phyloP scores from a whole-genome alignment of 495 filamentous ascomycete genomes.

The Penicillium cinerascens region DNA sequence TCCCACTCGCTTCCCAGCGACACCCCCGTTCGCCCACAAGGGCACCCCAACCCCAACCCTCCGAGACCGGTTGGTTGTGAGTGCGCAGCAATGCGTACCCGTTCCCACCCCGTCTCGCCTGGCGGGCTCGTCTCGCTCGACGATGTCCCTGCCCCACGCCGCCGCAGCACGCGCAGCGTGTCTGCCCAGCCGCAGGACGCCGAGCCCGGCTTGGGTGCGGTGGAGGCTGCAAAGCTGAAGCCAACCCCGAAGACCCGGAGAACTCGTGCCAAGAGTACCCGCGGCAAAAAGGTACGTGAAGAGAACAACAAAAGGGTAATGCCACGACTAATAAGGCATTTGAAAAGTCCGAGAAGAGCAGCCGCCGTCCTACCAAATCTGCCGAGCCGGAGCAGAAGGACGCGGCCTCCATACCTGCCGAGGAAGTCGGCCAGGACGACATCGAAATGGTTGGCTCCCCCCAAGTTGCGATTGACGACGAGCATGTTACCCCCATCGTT shows the following conservation, averaged over 20 bases:
- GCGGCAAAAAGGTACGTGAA: slow-evolving; percentile 8
- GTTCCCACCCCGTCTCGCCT: slow-evolving; percentile 14
- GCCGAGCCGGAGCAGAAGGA: not conserved
- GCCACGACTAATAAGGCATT: not conserved
- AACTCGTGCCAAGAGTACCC: slow-evolving; percentile 6
- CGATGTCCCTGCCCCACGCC: slow-evolving; percentile 10
- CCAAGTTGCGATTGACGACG: not conserved
- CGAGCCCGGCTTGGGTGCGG: slow-evolving; percentile 1
- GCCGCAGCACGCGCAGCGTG: slow-evolving; percentile 18
- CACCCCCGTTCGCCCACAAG: not conserved
- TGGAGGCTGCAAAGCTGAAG: not conserved
- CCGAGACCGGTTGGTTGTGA: not conserved
- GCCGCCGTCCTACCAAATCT: not conserved
- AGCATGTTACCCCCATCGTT: not conserved
- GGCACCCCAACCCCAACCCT: not conserved
- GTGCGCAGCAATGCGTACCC: slow-evolving; percentile 12
- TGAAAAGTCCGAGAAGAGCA: slow-evolving; percentile 1
- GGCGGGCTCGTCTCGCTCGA: slow-evolving; percentile 11
- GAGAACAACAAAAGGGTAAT: not conserved
- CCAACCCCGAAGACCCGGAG: slow-evolving; percentile 5
- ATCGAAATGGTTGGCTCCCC: not conserved
- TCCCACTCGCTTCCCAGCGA: not conserved
- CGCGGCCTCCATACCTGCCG: not conserved
- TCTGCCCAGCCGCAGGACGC: slow-evolving; percentile 18
- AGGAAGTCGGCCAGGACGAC: not conserved